phyloP scores from a whole-genome alignment of 768 basidiomycete genomes.

The Naganishia vishniacii region DNA sequence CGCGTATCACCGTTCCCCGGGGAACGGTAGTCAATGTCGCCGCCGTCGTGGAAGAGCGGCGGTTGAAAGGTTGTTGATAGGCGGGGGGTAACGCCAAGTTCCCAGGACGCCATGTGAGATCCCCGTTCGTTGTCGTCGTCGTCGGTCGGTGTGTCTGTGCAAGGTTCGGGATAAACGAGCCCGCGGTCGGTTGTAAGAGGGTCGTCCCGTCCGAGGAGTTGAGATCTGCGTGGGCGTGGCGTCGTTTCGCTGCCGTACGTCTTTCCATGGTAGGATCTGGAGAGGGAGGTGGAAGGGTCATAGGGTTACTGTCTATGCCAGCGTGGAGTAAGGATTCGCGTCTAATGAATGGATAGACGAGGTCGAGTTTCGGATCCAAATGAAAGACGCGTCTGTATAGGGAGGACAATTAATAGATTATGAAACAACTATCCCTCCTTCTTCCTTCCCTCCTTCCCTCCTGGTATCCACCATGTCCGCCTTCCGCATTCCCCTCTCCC shows the following conservation, averaged over 20 bases:
- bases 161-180: slow-evolving; percentile 2
- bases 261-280: neutral
- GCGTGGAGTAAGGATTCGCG: neutral
- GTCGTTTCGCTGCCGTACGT: slow-evolving; percentile 5
- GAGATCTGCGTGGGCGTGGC: slow-evolving; percentile 11
- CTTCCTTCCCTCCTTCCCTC: no score
- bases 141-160: neutral
- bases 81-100: slow-evolving; percentile 6
- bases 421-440: no score
- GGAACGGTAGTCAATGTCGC: neutral
- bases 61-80: slow-evolving; percentile 13
- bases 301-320: no score
- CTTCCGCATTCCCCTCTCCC: slow-evolving; percentile 21
- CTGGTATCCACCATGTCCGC: no score
- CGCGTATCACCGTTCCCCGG: neutral
- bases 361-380: slow-evolving; percentile 4
- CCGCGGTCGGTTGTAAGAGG: neutral
- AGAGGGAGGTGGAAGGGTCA: neutral
- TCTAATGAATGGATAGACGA: neutral
- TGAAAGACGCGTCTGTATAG: neutral
- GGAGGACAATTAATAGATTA: neutral
- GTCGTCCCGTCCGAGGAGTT: slow-evolving; percentile 7
- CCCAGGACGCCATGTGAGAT: neutral
- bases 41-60: neutral
- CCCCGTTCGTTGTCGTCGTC: no score